Evolutionary conservation across 23 red algal species (phyloP), one percentile per base, ranked within the genome.

Genomic region (Gracilaria gracilis): DNA sequence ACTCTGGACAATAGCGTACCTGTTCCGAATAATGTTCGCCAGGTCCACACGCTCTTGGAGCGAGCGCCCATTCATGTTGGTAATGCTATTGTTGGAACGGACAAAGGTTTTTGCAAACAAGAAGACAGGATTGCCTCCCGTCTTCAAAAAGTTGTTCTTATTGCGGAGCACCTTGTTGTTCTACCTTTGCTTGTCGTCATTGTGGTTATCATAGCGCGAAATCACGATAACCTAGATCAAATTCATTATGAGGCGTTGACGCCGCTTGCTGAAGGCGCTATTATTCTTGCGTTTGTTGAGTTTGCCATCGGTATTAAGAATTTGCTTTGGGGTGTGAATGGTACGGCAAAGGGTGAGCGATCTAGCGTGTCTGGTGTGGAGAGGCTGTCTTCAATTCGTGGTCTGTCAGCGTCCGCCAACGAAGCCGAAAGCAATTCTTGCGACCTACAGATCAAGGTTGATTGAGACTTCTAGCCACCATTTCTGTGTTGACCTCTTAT

Each of bases 161-260:
- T 84, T 17, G 81, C 81, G 7, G 81, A 84, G 21, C 81, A 84
- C 37, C 55, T 84, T n/a, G 81, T 84, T 84, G 81, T 84, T 1
- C 42, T 84, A 1, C 81, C 81, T 17, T 84, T 84, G 58, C 61
- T 84, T 4, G 13, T 84, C 40, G 81, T 84, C 28, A 38, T 84
- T 38, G 32, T 84, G 55, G 29, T 84, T 37, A 49, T 67, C 23
- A 29, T 84, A 13, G 55, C 55, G 15, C 53, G 81, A 23, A 61
- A 61, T 28, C 59, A 84, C 69, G 81, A 84, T 27, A 84, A 48
- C 48, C 36, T 84, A 0, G 81, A 84, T 57, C 36, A 61, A 19
- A 17, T 48, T 27, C 51, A 64, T 42, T 84, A 61, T 67, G 59
- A 36, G 20, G 81, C 61, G 20, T 32, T 84, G n/a, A 44, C 14